Evolutionary conservation across 345 rosid species (phyloP).

Genomic region (thale cress (Arabidopsis thaliana)): DNA sequence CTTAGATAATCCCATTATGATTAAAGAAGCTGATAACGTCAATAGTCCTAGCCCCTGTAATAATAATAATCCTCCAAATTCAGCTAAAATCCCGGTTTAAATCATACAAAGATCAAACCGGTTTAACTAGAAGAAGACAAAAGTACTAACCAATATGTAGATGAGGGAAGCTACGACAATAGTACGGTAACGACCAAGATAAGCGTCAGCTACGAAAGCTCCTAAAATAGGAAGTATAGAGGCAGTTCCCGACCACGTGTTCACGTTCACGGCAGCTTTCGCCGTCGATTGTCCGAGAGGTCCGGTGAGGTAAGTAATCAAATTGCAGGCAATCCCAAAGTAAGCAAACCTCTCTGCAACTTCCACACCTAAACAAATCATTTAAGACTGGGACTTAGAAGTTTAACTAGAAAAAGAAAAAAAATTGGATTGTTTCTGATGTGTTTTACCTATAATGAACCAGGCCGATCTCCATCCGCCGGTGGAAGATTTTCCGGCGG

Average conservation of each 20-base stretch:
- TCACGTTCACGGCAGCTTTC: conserved; percentile 54
- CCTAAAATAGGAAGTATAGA: conserved; percentile 54
- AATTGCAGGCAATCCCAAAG: conserved; percentile 51
- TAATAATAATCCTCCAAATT: background rate
- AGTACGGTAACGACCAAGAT: conserved; percentile 61
- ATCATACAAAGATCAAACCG: background rate
- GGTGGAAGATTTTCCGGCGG: conserved; percentile 39
- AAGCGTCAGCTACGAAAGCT: conserved; percentile 58
- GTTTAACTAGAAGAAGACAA: background rate
- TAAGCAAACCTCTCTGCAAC: conserved; percentile 59
- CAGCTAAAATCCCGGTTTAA: conserved; percentile 13
- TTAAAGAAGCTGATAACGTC: conserved; percentile 65
- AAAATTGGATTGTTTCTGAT: background rate
- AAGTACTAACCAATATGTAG: conserved; percentile 47
- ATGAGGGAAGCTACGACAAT: conserved; percentile 49
- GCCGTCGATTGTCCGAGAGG: conserved; percentile 55
- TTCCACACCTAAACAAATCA: conserved; percentile 45
- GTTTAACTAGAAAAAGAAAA: background rate
- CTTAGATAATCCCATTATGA: conserved; percentile 47
- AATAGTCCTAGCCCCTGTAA: conserved; percentile 64
- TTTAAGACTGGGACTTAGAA: background rate
- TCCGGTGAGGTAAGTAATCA: conserved; percentile 56
- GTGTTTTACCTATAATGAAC: conserved; percentile 38
- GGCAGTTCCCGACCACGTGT: conserved; percentile 56
- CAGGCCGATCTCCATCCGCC: conserved; percentile 45